A percentile compares a stretch with the other conserved stretches of the same genome.
Evolutionary conservation across 257 asterid species (phyloP).

Genomic region (Scutellaria baicalensis): DNA sequence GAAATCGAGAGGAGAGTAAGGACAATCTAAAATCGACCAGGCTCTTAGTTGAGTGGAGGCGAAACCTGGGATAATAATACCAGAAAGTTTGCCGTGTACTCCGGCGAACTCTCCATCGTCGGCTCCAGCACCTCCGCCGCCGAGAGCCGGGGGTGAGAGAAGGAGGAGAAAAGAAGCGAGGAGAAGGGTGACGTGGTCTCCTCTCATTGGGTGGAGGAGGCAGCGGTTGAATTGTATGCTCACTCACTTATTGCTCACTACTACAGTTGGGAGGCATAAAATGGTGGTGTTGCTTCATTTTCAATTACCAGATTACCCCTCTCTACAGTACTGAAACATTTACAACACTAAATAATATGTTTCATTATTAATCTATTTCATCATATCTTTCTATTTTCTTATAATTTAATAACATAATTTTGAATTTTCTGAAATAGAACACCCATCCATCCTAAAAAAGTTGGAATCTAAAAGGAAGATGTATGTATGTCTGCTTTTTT

Average conservation of each 20-base stretch:
- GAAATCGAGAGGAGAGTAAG: conserved; percentile 94
- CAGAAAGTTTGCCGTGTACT: conserved; percentile 60
- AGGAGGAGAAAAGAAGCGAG: conserved; percentile 33
- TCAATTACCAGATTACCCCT: conserved; percentile 14
- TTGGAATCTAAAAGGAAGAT: no score
- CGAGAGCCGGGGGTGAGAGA: conserved; percentile 23
- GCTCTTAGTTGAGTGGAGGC: conserved; percentile 97
- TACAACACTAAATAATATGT: no score
- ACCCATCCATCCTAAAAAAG: no score
- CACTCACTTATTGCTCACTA: conserved; percentile 12
- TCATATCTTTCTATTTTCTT: no score
- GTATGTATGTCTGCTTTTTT: no score
- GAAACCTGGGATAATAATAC: conserved; percentile 93
- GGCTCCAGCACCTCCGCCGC: conserved; percentile 26
- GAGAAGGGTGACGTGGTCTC: conserved; percentile 33
- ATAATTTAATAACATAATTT: no score
- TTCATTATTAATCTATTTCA: no score
- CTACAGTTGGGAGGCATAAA: conserved; percentile 18
- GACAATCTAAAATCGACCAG: conserved; percentile 96
- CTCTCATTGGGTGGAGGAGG: conserved; percentile 41
- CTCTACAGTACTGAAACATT: no score
- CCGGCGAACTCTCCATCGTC: conserved; percentile 37
- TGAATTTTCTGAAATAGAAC: no score
- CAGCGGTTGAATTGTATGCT: conserved; percentile 21
- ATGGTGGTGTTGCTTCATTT: background rate